Evolutionary conservation across 352 stramenopile species (phyloP).

Genomic region (Globisporangium emineosum): DNA sequence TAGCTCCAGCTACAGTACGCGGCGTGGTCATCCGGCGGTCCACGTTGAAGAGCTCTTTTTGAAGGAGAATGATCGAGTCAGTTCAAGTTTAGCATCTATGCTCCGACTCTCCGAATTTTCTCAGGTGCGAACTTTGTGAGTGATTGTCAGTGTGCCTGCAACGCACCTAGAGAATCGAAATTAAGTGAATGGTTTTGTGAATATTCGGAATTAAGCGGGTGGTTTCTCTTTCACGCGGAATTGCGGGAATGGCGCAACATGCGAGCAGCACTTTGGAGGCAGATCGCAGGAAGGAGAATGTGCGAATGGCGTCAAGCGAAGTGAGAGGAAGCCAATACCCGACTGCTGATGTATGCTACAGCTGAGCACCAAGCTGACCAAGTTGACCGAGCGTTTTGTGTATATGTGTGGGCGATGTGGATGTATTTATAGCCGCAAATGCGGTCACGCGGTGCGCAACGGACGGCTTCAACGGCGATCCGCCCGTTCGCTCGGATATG

Average conservation of each 20-base stretch:
- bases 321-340: too few species aligned
- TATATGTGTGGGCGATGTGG: neutral
- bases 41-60: neutral
- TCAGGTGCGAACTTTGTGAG: too few species aligned
- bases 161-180: too few species aligned
- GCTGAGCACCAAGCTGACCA: too few species aligned
- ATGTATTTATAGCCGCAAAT: constrained; percentile 6
- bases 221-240: neutral
- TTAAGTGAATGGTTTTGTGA: neutral
- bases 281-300: too few species aligned
- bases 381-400: neutral
- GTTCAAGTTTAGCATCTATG: neutral
- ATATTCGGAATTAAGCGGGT: neutral
- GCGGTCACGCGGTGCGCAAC: neutral
- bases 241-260: neutral
- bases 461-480: neutral
- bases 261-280: too few species aligned
- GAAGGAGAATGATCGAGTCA: neutral
- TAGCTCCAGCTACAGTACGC: neutral
- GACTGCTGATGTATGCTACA: too few species aligned
- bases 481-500: neutral
- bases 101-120: neutral
- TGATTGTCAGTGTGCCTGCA: too few species aligned
- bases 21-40: neutral
- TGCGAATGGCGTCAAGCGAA: too few species aligned